Base-by-base conservation (phyloP, 2,329 filamentous ascomycete species). In the Phialocephala sp. region DNA sequence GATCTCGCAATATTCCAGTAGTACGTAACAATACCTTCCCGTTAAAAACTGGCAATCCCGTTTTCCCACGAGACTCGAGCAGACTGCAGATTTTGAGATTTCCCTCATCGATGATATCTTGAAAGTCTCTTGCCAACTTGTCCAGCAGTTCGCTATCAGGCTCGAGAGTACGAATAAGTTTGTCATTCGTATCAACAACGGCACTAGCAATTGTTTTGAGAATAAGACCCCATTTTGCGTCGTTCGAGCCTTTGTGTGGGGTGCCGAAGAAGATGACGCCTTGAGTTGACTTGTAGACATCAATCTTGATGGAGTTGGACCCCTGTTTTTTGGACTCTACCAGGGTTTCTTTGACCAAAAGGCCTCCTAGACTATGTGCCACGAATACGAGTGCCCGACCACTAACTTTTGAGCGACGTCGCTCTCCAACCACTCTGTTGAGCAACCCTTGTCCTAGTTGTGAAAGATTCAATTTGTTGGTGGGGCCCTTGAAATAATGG, bases 251-350 rank as follows among this genome's bases (percentile, higher is more conserved):
- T 15, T 84, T 85, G 76, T 93, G 91, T 5, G 91, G 91, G 8
- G 90, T 93, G 11, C 90, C 90, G 50, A 93, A 82, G 75, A 93
- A 93, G 36, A 92, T 81, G 64, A 93, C 85, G 27, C 87, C 90
- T 73, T 88, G 92, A 0, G 90, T 93, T 0, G 89, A 91, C 5
- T 91, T 83, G 71, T 85, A 92, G 62, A 92, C 84, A 14, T 20
- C 55, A 32, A 35, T 50, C 22, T 63, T 55, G 50, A 59, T 52
- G 9, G 22, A 24, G 15, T 63, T 50, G 6, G 18, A 9, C 15
- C 8, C 15, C 6, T 61, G 27, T 37, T 27, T 35, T 14, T 39
- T 54, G 14, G 65, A 63, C 12, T 57, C 27, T 15, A 60, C 60
- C 20, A 64, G 60, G 24, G 67, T 65, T 52, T 88, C 82, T 76